Evolutionary conservation across 306 rosid species (phyloP).

Genomic region (Casuarina cunninghamiana): DNA sequence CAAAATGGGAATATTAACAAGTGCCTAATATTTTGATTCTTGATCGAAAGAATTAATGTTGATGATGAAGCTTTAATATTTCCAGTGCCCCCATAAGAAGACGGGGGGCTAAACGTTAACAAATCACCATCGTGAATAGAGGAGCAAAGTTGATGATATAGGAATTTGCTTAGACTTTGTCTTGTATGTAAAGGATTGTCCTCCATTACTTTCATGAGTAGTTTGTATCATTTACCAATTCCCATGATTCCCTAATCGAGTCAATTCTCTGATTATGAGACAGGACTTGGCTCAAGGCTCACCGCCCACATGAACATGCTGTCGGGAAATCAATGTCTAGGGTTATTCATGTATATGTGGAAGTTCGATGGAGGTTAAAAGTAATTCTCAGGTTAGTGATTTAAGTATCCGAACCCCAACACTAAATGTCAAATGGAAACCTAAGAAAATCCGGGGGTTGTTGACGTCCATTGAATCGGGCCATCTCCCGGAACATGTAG

Average conservation of each 20-base stretch:
- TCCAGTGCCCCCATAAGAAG: neutral
- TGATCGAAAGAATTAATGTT: neutral
- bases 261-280: too few relatives aligned
- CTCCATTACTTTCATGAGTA: neutral
- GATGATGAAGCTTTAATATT: neutral
- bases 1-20: neutral
- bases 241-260: too few relatives aligned
- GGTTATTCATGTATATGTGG: neutral
- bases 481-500: constrained; percentile 8
- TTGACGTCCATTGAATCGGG: constrained; percentile 36
- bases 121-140: neutral
- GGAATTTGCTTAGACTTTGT: neutral
- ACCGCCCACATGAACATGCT: constrained; percentile 5
- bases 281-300: too few relatives aligned
- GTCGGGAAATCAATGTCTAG: neutral
- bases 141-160: neutral
- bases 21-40: too few relatives aligned
- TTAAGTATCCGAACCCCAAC: constrained; percentile 2
- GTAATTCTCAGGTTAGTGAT: neutral
- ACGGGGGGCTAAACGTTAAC: neutral
- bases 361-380: constrained; percentile 15
- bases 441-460: neutral
- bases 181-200: neutral
- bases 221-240: neutral
- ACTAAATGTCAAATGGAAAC: neutral